Conservation (phyloP, 2,329 filamentous ascomycete species). For the Blastomyces parvus region DNA sequence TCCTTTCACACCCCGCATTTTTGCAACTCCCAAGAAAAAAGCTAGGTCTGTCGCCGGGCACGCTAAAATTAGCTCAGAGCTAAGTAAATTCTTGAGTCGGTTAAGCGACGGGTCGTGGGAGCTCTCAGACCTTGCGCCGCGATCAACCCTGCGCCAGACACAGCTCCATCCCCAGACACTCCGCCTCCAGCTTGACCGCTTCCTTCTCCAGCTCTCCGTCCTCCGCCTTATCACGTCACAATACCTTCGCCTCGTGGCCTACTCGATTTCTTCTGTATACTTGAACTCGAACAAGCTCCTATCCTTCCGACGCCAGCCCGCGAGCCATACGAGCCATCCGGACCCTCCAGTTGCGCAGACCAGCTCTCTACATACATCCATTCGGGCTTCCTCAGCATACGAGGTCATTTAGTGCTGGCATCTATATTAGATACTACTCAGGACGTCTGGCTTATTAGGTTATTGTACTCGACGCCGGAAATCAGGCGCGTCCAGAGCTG, state of each 20-base stretch:
- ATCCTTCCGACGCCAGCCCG: neutral
- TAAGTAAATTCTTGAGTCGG: neutral
- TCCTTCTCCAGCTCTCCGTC: neutral
- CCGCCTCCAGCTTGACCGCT: neutral
- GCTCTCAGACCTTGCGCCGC: neutral
- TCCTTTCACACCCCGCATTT: neutral
- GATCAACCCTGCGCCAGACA: neutral
- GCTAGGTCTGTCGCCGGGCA: neutral
- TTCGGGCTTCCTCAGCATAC: neutral
- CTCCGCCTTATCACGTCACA: neutral
- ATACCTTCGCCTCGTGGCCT: neutral
- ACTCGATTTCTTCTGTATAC: neutral
- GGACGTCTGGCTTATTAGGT: too few relatives aligned
- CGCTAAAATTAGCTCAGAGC: neutral
- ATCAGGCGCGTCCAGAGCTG: neutral
- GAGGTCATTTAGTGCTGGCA: too few relatives aligned
- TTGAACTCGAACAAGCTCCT: neutral
- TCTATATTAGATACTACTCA: neutral
- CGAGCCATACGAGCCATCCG: neutral
- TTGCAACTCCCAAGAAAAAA: too few relatives aligned
- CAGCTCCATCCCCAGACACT: neutral
- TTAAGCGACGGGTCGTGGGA: neutral
- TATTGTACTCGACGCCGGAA: neutral
- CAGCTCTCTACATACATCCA: neutral
- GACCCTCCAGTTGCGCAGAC: neutral